Percentiles rank a stretch among this genome's conserved stretches.
Evolutionary conservation across 345 rosid genomes (phyloP).

Genomic region (Salix brachista): DNA sequence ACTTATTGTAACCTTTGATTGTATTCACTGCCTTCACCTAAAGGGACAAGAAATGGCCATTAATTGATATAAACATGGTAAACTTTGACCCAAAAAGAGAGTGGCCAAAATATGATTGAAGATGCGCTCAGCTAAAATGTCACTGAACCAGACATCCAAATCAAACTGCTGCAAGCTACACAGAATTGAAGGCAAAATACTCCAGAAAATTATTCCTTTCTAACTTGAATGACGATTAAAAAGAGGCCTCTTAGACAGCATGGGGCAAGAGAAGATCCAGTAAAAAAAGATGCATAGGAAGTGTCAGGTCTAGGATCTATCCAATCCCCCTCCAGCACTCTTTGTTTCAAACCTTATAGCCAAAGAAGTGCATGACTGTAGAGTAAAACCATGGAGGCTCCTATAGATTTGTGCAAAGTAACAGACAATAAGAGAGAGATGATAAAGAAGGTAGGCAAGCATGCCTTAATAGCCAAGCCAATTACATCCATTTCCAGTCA

Average conservation of each 20-base stretch:
- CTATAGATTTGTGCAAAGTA: not conserved
- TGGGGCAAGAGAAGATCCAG: not conserved
- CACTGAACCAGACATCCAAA: not conserved
- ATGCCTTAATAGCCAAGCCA: not conserved
- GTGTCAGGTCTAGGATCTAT: not conserved
- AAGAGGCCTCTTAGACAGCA: not conserved
- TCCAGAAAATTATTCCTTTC: not conserved
- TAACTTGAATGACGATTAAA: not conserved
- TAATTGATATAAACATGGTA: not conserved
- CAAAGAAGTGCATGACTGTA: not conserved
- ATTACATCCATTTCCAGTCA: not conserved
- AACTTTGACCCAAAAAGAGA: not conserved
- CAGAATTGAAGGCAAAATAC: not conserved
- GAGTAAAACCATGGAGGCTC: not conserved
- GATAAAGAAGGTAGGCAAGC: not conserved
- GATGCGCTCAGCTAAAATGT: not conserved
- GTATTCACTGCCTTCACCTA: not conserved
- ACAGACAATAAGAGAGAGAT: not conserved
- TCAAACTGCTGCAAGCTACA: not conserved
- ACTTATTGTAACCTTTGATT: not conserved
- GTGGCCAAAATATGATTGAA: not conserved
- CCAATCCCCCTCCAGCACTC: not conserved
- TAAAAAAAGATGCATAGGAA: not conserved
- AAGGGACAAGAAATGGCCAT: not conserved
- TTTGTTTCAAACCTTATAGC: not conserved